Evolutionary conservation across 2,329 filamentous ascomycete genomes (phyloP).

Genomic region (Fusarium sp.): DNA sequence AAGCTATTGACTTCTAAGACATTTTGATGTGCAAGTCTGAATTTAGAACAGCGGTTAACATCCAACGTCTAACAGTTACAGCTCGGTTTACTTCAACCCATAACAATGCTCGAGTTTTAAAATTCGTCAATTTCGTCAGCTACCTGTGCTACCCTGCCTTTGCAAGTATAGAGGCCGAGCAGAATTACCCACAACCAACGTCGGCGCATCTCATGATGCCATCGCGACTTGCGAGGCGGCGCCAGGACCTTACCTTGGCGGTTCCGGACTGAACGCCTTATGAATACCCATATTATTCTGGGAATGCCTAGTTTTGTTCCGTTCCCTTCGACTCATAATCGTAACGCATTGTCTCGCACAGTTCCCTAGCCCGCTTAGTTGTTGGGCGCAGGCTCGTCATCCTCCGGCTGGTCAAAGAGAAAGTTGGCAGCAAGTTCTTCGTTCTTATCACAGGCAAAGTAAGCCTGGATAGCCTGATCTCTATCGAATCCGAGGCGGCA

Average conservation of each 20-base stretch:
- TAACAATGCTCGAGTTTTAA: slow-evolving; percentile 3
- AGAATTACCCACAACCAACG: slow-evolving; percentile 33
- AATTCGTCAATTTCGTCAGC: slow-evolving; percentile 48
- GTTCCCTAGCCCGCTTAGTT: slow-evolving; percentile 48
- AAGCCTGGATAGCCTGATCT: slow-evolving; percentile 95
- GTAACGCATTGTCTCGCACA: slow-evolving; percentile 47
- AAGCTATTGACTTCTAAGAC: neutral
- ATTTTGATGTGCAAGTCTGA: neutral
- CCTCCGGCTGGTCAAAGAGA: slow-evolving; percentile 95
- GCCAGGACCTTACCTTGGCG: slow-evolving; percentile 36
- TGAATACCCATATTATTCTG: slow-evolving; percentile 45
- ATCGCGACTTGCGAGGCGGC: slow-evolving; percentile 36
- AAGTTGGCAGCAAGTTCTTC: slow-evolving; percentile 99
- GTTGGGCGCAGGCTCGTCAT: slow-evolving; percentile 72
- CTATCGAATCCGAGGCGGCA: slow-evolving; percentile 94
- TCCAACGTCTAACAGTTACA: neutral
- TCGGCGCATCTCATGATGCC: slow-evolving; percentile 34
- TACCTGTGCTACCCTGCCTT: slow-evolving; percentile 40
- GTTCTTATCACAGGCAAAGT: slow-evolving; percentile 99
- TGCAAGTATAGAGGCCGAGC: slow-evolving; percentile 35
- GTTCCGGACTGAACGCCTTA: slow-evolving; percentile 39
- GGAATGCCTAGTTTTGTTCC: slow-evolving; percentile 42
- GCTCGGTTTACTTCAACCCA: neutral
- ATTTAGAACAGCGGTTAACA: neutral
- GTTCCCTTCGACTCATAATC: slow-evolving; percentile 48